Evolutionary conservation across 1,139 yeast genomes (phyloP).

Genomic region (Geotrichum klebahnii): DNA sequence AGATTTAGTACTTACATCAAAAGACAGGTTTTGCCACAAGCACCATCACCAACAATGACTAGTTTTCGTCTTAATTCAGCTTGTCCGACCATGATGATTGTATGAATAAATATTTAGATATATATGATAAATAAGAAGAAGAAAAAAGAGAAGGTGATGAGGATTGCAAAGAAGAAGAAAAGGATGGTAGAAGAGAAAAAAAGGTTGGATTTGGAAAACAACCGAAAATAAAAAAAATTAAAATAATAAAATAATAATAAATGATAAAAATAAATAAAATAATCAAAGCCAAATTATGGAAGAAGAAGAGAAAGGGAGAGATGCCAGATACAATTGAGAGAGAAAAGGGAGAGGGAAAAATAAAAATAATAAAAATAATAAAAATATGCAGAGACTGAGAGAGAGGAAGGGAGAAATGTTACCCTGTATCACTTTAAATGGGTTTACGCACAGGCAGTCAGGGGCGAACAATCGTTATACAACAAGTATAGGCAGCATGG

Average conservation of each 20-base stretch:
- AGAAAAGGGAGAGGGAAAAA: neutral
- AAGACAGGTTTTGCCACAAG: constrained; percentile 88
- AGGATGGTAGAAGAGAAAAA: constrained; percentile 1
- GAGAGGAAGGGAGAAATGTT: neutral
- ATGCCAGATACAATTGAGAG: neutral
- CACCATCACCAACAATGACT: constrained; percentile 86
- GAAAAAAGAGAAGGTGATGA: neutral
- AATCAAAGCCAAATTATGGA: too few species aligned
- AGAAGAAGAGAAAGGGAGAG: neutral
- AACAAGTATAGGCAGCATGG: neutral
- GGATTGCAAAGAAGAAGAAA: neutral
- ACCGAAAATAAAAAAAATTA: neutral
- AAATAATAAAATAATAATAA: neutral
- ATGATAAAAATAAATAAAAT: too few species aligned
- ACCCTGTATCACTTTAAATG: neutral
- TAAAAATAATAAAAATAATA: neutral
- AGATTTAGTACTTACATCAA: too few species aligned
- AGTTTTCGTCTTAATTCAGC: constrained; percentile 52
- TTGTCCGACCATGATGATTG: constrained; percentile 35
- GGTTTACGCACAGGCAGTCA: neutral
- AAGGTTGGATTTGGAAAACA: neutral
- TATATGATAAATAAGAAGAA: too few species aligned
- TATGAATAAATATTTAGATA: too few species aligned
- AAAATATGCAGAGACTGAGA: neutral
- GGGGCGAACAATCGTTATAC: neutral